Evolutionary conservation across 148 eudicot species (phyloP).

Genomic region (Fallopia convolvulus): DNA sequence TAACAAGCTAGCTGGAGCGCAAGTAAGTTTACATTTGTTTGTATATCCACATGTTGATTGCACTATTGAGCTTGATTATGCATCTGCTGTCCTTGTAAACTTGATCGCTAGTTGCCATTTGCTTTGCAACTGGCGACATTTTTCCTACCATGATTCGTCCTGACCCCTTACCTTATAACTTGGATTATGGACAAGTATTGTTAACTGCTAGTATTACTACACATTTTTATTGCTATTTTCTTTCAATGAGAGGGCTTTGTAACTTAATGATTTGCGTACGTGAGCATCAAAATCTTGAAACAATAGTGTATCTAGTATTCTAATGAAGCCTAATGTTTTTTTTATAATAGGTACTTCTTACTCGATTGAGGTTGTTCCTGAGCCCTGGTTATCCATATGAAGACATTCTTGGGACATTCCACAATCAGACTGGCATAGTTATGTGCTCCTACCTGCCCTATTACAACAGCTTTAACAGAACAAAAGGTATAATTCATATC

Average conservation of each 20-base stretch:
- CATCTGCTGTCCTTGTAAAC: neutral
- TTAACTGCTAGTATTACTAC: neutral
- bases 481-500: conserved; percentile 43
- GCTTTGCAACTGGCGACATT: too few relatives aligned
- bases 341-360: conserved; percentile 52
- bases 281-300: neutral
- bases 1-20: conserved; percentile 85
- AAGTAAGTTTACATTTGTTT: conserved; percentile 43
- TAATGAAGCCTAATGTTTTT: neutral
- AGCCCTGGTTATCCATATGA: conserved; percentile 93
- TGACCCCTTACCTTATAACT: neutral
- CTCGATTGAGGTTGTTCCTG: conserved; percentile 74
- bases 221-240: neutral
- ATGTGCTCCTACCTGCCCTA: conserved; percentile 86
- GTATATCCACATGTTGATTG: neutral
- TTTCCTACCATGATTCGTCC: too few relatives aligned
- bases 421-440: conserved; percentile 70
- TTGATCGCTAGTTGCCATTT: too few relatives aligned
- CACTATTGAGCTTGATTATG: neutral
- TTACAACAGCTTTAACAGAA: conserved; percentile 70
- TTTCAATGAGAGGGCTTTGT: neutral
- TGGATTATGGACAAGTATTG: neutral
- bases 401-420: conserved; percentile 62
- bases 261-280: neutral
- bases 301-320: neutral